Evolutionary conservation across 352 stramenopile species (phyloP).

Genomic region (Phytophthora podocarpi): DNA sequence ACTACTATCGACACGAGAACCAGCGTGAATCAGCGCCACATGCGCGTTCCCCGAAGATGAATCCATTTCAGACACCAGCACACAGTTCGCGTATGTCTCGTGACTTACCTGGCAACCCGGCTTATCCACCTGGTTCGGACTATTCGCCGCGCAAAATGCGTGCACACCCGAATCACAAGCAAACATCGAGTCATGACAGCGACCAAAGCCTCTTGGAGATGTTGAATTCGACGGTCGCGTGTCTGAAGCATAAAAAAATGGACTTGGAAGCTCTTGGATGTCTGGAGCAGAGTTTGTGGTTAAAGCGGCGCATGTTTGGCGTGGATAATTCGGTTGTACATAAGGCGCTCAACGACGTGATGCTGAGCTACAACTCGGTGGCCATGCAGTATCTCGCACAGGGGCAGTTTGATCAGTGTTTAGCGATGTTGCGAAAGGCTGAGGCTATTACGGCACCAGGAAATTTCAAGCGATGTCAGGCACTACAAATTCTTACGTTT

Average conservation of each 20-base stretch:
- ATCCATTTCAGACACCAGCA: constrained; percentile 48
- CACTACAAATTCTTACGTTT: constrained; percentile 82
- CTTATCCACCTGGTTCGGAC: too few relatives aligned
- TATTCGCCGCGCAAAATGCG: constrained; percentile 21
- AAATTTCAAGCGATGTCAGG: constrained; percentile 69
- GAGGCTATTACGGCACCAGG: constrained; percentile 67
- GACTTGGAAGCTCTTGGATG: constrained; percentile 76
- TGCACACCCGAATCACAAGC: constrained; percentile 8
- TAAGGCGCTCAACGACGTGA: constrained; percentile 60
- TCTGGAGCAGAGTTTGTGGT: constrained; percentile 75
- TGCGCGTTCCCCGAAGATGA: constrained; percentile 20
- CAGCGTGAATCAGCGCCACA: constrained; percentile 2
- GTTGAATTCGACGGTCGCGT: constrained; percentile 68
- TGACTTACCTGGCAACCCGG: constrained; percentile 25
- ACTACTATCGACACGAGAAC: constrained; percentile 25
- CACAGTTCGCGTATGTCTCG: constrained; percentile 46
- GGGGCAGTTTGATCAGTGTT: constrained; percentile 65
- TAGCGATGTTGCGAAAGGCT: constrained; percentile 74
- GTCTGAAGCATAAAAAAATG: constrained; percentile 76
- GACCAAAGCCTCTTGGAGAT: constrained; percentile 74
- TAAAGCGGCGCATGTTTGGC: constrained; percentile 81
- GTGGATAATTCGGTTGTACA: constrained; percentile 61
- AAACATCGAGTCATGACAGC: constrained; percentile 38
- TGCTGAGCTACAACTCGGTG: constrained; percentile 76
- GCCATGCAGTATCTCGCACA: constrained; percentile 73